Evolutionary conservation across 768 basidiomycete genomes (phyloP).

Genomic region (Myochromella boudieri): DNA sequence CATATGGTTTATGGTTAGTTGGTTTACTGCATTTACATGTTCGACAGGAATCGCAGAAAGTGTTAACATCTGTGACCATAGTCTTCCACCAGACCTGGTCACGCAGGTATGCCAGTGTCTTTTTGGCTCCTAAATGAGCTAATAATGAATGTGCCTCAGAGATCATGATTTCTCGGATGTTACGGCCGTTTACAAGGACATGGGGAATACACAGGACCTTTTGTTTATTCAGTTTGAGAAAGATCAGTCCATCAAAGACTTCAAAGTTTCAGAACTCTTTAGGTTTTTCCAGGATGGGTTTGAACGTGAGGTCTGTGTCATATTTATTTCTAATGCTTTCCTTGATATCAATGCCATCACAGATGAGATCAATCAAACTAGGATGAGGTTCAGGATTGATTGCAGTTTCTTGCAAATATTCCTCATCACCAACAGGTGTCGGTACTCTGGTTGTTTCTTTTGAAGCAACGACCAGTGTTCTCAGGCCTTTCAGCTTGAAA

Average conservation of each 20-base stretch:
- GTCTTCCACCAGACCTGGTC: no score
- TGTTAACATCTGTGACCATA: conserved; percentile 21
- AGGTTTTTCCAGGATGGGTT: conserved; percentile 3
- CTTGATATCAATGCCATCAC: conserved; percentile 2
- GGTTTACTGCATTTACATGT: conserved; percentile 20
- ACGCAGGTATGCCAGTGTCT: no score
- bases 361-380: not conserved
- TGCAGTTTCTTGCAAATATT: not conserved
- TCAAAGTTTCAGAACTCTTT: conserved; percentile 1
- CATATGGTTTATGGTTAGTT: conserved; percentile 21
- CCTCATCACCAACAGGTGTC: not conserved
- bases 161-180: no score
- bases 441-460: not conserved
- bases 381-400: not conserved
- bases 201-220: no score
- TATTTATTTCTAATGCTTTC: conserved; percentile 8
- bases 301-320: conserved; percentile 9
- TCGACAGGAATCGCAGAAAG: conserved; percentile 26
- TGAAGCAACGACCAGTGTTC: not conserved
- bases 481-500: not conserved
- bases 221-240: no score
- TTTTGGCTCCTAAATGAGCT: no score
- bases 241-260: no score
- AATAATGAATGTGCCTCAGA: no score
- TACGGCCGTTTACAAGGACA: no score